Percentiles rank a stretch among this genome's conserved stretches.
Evolutionary conservation across 176 grass and related monocot genomes (phyloP).

Genomic region (Thinopyrum elongatum): DNA sequence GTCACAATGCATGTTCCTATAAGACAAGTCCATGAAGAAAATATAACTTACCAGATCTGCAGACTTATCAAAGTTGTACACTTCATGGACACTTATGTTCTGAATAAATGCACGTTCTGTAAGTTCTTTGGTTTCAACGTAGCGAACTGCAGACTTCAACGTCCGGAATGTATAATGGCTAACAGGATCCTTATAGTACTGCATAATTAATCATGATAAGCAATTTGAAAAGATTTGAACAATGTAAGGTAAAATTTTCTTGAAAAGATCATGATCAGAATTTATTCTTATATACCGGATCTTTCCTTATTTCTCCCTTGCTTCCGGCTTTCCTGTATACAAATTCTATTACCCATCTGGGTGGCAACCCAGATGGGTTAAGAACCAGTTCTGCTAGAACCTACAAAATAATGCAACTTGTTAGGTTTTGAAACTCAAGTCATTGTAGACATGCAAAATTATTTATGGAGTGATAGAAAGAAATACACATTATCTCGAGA

Average conservation of each 20-base stretch:
- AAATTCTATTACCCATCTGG: constrained; percentile 37
- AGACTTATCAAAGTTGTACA: constrained; percentile 41
- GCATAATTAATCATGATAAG: constrained; percentile 6
- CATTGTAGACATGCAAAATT: background rate
- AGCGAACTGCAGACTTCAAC: constrained; percentile 12
- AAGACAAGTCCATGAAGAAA: too few relatives aligned
- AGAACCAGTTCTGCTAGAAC: constrained; percentile 37
- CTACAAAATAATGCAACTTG: constrained; percentile 1
- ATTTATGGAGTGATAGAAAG: background rate
- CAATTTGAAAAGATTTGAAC: background rate
- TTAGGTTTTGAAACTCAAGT: background rate
- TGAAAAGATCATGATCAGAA: too few relatives aligned
- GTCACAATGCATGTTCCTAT: too few relatives aligned
- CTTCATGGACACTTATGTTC: constrained; percentile 35
- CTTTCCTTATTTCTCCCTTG: constrained; percentile 20
- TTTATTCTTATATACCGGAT: constrained; percentile 30
- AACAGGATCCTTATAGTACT: constrained; percentile 43
- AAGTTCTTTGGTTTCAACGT: constrained; percentile 25
- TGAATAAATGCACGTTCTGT: constrained; percentile 35
- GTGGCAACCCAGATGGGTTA: constrained; percentile 28
- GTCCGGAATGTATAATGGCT: constrained; percentile 31
- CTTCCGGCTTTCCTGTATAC: constrained; percentile 26
- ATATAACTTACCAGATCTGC: constrained; percentile 46
- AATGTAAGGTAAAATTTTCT: background rate
- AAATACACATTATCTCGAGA: constrained; percentile 11